Evolutionary conservation across 2,329 filamentous ascomycete species (phyloP).

Genomic region (Penicillium fuscoglaucum): DNA sequence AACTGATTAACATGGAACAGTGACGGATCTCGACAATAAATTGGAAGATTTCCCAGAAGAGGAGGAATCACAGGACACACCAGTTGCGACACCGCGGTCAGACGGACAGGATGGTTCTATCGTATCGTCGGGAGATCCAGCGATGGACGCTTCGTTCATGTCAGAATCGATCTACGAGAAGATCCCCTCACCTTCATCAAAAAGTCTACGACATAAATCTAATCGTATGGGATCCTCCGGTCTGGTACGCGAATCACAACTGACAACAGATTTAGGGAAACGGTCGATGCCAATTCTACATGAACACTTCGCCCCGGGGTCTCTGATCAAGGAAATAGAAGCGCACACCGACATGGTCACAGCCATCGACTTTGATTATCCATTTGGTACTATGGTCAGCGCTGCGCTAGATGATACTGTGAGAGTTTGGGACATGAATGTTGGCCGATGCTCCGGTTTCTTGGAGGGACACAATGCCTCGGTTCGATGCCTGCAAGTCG

Average conservation of each 20-base stretch:
- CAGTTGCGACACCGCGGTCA: slow-evolving; percentile 35
- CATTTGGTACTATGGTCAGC: slow-evolving; percentile 92
- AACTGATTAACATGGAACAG: slow-evolving; percentile 28
- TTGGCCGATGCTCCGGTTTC: slow-evolving; percentile 84
- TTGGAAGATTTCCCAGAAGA: slow-evolving; percentile 62
- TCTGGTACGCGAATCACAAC: slow-evolving; percentile 1
- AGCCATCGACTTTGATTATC: slow-evolving; percentile 92
- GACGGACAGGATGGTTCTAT: slow-evolving; percentile 49
- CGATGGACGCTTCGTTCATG: slow-evolving; percentile 73
- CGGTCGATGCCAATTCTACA: slow-evolving; percentile 89
- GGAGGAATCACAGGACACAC: slow-evolving; percentile 36
- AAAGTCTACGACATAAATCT: slow-evolving; percentile 51
- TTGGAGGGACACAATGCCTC: slow-evolving; percentile 94
- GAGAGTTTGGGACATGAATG: slow-evolving; percentile 93
- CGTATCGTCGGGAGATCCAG: slow-evolving; percentile 53
- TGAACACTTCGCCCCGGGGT: slow-evolving; percentile 90
- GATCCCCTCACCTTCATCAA: slow-evolving; percentile 67
- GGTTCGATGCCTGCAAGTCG: slow-evolving; percentile 86
- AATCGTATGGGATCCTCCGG: slow-evolving; percentile 35
- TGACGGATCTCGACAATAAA: slow-evolving; percentile 61
- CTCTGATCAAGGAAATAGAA: slow-evolving; percentile 80
- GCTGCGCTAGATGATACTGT: slow-evolving; percentile 91
- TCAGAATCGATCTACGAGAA: slow-evolving; percentile 97
- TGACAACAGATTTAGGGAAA: slow-evolving; percentile 56
- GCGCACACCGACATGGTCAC: slow-evolving; percentile 88